Conservation (phyloP, 306 rosid species). For the Prunus davidiana region DNA sequence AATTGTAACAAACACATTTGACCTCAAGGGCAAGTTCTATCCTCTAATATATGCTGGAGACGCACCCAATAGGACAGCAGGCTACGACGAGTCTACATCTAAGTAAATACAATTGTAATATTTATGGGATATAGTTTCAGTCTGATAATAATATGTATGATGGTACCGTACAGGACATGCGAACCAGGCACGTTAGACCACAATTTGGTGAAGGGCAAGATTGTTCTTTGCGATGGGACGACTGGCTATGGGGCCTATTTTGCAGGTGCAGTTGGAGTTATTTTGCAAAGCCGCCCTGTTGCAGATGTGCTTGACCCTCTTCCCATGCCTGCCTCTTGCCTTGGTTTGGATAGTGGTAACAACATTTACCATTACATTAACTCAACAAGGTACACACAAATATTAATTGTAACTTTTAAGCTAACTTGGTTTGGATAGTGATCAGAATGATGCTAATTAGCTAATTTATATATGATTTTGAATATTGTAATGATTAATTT, state of each 20-base stretch:
- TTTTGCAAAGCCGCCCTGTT: background rate
- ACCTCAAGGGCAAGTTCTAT: conserved; percentile 22
- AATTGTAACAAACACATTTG: conserved; percentile 37
- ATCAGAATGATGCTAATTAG: too few species aligned
- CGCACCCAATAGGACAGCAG: conserved; percentile 30
- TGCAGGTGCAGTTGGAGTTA: conserved; percentile 32
- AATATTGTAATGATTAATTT: background rate
- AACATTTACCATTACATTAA: conserved; percentile 17
- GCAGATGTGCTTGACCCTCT: background rate
- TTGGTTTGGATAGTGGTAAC: background rate
- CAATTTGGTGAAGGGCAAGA: conserved; percentile 39
- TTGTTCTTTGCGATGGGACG: conserved; percentile 36
- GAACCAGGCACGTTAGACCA: background rate
- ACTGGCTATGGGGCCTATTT: background rate
- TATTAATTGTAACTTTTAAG: too few species aligned
- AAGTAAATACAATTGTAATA: conserved; percentile 31
- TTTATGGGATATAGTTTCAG: too few species aligned
- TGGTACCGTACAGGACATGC: conserved; percentile 24
- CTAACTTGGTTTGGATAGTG: too few species aligned
- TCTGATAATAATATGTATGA: background rate
- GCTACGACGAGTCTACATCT: background rate
- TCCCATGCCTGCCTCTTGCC: conserved; percentile 33
- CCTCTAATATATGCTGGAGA: conserved; percentile 45
- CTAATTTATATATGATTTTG: background rate
- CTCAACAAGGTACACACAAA: conserved; percentile 19